These are phyloP conservation scores for Fusarium mangiferae DNA, from an alignment of 2,329 filamentous ascomycete genomes.

Conservation along the genomic window DNA sequence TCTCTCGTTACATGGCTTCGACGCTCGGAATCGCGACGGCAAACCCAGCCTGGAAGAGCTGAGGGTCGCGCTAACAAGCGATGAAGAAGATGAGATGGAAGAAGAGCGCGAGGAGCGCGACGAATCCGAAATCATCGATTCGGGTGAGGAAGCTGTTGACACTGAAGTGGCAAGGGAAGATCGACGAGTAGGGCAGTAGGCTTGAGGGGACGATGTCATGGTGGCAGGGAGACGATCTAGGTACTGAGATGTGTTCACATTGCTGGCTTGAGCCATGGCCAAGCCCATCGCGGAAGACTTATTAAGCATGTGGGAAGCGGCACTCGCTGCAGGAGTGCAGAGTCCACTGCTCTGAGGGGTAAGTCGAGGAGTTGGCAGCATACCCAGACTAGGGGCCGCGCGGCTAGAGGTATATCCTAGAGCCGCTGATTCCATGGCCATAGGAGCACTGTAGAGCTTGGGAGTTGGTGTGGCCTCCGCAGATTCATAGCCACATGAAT, in stretches of 20 bases:
- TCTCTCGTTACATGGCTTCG: conserved; percentile 68
- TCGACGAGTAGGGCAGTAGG: conserved; percentile 61
- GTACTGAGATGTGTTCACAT: conserved; percentile 57
- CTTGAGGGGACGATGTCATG: conserved; percentile 63
- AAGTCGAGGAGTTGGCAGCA: conserved; percentile 68
- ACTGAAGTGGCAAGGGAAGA: conserved; percentile 72
- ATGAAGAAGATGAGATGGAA: conserved; percentile 72
- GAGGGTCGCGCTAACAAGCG: conserved; percentile 68
- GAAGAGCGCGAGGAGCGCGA: conserved; percentile 71
- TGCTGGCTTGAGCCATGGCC: conserved; percentile 67
- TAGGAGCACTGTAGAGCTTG: conserved; percentile 55
- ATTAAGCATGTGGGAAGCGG: conserved; percentile 60
- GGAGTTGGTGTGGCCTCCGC: conserved; percentile 54
- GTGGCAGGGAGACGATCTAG: conserved; percentile 64
- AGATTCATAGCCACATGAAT: conserved; percentile 50
- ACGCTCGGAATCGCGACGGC: conserved; percentile 71
- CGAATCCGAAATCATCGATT: conserved; percentile 74
- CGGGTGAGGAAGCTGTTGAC: conserved; percentile 72
- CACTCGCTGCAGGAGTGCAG: conserved; percentile 70
- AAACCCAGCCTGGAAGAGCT: conserved; percentile 61
- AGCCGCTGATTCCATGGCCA: conserved; percentile 60
- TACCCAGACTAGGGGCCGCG: conserved; percentile 62
- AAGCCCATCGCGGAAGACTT: conserved; percentile 68
- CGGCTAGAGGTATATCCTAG: conserved; percentile 58
- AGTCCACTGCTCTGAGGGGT: conserved; percentile 66